Base-by-base conservation (phyloP, 345 rosid genomes). In the Citrus medica region DNA sequence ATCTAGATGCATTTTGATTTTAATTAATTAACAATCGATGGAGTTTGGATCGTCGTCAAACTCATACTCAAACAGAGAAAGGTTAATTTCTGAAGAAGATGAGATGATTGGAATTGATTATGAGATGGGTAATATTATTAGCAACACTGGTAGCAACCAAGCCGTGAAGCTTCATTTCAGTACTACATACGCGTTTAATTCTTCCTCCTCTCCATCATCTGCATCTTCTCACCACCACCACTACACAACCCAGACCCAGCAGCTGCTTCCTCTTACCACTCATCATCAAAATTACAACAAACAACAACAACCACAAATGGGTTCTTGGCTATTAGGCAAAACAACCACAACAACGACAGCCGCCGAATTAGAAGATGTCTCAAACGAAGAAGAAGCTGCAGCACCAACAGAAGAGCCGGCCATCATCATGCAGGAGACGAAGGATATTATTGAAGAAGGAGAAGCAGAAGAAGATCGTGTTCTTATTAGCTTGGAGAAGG, bases 171-270 rank as follows among this genome's bases (percentile, higher is more conserved):
- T 76, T 33, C 84, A 85, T 17, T 71, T 75, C 22, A 53, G 21
- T 53, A 16, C 71, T 74, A 46, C 81, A 0, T 73, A 63, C 69
- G 78, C 86, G 1, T 46, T 17, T 46, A 46, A 46, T 17, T 84
- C 85, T 30, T 81, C 86, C 4, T 78, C 85, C 33, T 84, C 81
- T 60, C 75, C 84, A 19, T 84, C 86, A 1, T 75, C 85, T 32
- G 78, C 86, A 13, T 79, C 85, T 53, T 73, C 79, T 42, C 46
- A 40, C 3, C 46, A 9, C 3, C 51, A 46, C 5, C 51, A 46
- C 9, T 46, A 77, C 70, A 78, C 71, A 76, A n/a, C 64, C 82
- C 79, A 53, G 48, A 35, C 68, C 82, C 79, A 38, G 48, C 85
- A 77, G 35, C 30, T 76, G 63, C 51, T 46, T 74, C 74, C 71